phyloP scores from a whole-genome alignment of 805 yeast genomes.

The Hanseniaspora jakobsenii region DNA sequence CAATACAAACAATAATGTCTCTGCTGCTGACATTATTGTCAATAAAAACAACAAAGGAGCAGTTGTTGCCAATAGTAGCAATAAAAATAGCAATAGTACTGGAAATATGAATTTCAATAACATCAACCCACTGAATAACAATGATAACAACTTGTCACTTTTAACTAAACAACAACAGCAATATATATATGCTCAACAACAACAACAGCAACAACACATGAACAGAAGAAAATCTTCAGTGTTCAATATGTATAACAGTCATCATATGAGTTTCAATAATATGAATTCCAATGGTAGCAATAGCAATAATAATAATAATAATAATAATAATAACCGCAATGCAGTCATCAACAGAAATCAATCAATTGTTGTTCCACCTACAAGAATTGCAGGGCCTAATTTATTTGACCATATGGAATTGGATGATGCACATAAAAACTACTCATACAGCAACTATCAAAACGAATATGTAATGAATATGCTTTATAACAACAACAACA shows the following conservation, averaged over 20 bases:
- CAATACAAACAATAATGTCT: too few relatives aligned
- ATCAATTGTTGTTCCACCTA: slow-evolving; percentile 30
- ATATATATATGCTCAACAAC: slow-evolving; percentile 13
- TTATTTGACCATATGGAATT: slow-evolving; percentile 31
- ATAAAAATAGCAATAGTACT: too few relatives aligned
- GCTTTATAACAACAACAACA: slow-evolving; percentile 11
- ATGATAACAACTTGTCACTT: slow-evolving; percentile 1
- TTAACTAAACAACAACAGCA: slow-evolving; percentile 14
- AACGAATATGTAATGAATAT: not conserved
- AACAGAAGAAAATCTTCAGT: slow-evolving; percentile 3
- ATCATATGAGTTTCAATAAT: too few relatives aligned
- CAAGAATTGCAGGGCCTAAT: slow-evolving; percentile 33
- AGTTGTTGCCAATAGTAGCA: too few relatives aligned
- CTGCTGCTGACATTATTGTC: too few relatives aligned
- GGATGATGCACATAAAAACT: not conserved
- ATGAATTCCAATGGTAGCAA: too few relatives aligned
- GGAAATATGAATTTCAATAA: not conserved
- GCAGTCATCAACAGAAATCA: not conserved
- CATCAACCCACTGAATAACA: not conserved
- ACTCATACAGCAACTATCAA: not conserved
- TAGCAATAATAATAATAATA: too few relatives aligned
- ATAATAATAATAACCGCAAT: too few relatives aligned
- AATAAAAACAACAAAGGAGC: too few relatives aligned
- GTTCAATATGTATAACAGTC: too few relatives aligned
- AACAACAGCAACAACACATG: slow-evolving; percentile 2